Evolutionary conservation across 345 rosid species (phyloP).

Genomic region (Garcia nutans): DNA sequence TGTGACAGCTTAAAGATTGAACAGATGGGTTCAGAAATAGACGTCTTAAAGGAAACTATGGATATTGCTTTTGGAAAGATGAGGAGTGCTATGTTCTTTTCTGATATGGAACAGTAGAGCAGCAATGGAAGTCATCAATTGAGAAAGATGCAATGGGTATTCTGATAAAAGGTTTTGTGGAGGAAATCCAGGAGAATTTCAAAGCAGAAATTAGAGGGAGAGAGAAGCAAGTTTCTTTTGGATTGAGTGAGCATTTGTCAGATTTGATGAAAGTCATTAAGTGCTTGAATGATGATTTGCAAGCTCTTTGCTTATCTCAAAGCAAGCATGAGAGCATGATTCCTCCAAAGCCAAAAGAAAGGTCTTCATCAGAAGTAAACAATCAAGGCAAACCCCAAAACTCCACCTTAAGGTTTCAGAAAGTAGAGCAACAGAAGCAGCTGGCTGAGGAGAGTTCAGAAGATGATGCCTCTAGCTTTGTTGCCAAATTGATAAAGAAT

Average conservation of each 20-base stretch:
- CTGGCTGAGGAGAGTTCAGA: conserved; percentile 14
- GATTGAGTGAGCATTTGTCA: conserved; percentile 36
- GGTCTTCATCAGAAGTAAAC: conserved; percentile 24
- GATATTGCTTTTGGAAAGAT: conserved; percentile 80
- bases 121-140: conserved; percentile 58
- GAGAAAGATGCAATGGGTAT: conserved; percentile 48
- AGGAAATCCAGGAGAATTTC: conserved; percentile 40
- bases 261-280: conserved; percentile 38
- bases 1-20: conserved; percentile 45
- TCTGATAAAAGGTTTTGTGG: conserved; percentile 46
- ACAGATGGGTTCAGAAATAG: conserved; percentile 58
- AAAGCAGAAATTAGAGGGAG: conserved; percentile 31
- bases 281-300: conserved; percentile 42
- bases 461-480: conserved; percentile 31
- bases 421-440: conserved; percentile 3
- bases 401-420: conserved; percentile 12
- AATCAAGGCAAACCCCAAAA: neutral
- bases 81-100: conserved; percentile 60
- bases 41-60: conserved; percentile 64
- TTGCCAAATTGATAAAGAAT: conserved; percentile 59
- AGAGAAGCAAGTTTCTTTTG: conserved; percentile 32
- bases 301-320: conserved; percentile 25
- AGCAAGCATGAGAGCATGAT: conserved; percentile 4
- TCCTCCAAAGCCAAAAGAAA: conserved; percentile 15
- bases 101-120: conserved; percentile 60